These are phyloP conservation scores for Mycena albidolilacea DNA, from an alignment of 768 basidiomycete genomes.

Conservation along the genomic window DNA sequence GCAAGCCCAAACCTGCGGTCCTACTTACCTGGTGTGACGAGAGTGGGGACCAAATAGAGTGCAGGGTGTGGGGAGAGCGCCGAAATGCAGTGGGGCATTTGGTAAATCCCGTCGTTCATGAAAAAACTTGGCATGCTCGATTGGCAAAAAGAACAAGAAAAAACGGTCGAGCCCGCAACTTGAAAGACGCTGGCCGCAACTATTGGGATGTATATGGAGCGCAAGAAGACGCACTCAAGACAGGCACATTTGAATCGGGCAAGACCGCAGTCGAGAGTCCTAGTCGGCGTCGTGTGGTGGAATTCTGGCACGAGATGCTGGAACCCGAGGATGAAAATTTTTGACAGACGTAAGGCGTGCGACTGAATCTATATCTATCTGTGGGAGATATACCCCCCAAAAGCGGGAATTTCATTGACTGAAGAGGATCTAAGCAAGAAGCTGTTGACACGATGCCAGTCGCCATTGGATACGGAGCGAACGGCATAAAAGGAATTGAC, in stretches of 20 bases:
- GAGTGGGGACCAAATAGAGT: neutral
- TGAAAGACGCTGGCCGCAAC: neutral
- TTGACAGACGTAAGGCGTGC: neutral
- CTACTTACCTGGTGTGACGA: neutral
- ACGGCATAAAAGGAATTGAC: neutral
- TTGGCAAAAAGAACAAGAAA: neutral
- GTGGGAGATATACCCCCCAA: neutral
- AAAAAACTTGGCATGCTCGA: neutral
- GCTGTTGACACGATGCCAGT: no score
- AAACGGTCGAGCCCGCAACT: neutral
- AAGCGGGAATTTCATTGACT: neutral
- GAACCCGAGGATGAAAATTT: neutral
- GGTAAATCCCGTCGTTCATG: neutral
- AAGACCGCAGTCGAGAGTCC: neutral
- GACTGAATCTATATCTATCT: neutral
- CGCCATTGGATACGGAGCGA: neutral
- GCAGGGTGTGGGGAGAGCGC: neutral
- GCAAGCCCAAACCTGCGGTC: neutral
- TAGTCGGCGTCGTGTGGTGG: neutral
- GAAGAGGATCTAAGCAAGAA: neutral
- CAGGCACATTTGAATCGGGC: neutral
- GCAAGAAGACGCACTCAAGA: neutral
- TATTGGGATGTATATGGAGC: neutral
- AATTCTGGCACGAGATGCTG: neutral
- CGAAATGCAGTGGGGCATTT: neutral